Evolutionary conservation across 2,329 filamentous ascomycete species (phyloP), one percentile per base, ranked within the genome.

Genomic region (Alternaria rosae): DNA sequence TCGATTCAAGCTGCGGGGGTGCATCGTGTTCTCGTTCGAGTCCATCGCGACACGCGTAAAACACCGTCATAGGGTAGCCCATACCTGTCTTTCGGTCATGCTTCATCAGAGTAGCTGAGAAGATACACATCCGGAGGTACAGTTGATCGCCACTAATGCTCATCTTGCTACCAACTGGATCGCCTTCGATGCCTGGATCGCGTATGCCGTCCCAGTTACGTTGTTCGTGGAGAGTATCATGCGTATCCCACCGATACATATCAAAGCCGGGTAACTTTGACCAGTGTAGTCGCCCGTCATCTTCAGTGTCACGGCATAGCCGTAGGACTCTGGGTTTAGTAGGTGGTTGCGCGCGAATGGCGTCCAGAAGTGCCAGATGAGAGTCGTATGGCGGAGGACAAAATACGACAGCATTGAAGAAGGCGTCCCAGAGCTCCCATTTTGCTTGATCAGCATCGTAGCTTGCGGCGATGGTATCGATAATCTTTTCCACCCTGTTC

Each of bases 381-480:
- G 35, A 17, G 13, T 20, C 35, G 10, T 45, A 26, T 25, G 43
- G 20, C 13, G 43, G 43, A 32, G 21, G 5, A 23, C 26, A 54
- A 6, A 12, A 25, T 15, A 15, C 8, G 15, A 53, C 56, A 4
- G 26, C 6, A 2, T 3, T 53, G 25, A 58, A 58, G 26, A 58
- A 53, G 38, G 56, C 56, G 11, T 53, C 48, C 56, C 47, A 58
- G 15, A 58, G 32, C 26, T 58, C n/a, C 38, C 48, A 58, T 2
- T 47, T 26, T 3, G 38, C 26, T 0, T 28, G 7, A 35, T 15
- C 9, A 15, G 48, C 48, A 9, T 45, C 4, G 13, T 21, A 4
- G 8, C 23, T 30, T 11, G 47, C 12, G 17, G 26, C 23, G 38
- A 58, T 20, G 6, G 47, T 10, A 1, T 42, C 20, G 20, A 58